Percentiles rank a stretch among this genome's conserved stretches.
Evolutionary conservation across 139 green algal species (phyloP).

Genomic region (Prasinococcaceae sp.): DNA sequence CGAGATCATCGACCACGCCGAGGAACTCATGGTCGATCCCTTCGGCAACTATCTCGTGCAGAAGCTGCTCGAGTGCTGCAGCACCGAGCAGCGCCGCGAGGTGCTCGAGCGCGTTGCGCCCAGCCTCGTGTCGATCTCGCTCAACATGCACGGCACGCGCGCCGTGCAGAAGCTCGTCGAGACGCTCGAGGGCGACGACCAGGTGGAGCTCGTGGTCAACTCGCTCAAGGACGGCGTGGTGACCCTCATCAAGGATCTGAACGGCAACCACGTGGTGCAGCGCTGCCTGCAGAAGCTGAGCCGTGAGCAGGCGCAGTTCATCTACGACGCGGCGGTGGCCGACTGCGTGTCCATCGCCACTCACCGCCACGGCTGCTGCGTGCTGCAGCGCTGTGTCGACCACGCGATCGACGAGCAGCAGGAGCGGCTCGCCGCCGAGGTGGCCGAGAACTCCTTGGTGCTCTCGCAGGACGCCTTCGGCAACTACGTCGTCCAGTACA

Average conservation of each 20-base stretch:
- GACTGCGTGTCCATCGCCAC: constrained; percentile 87
- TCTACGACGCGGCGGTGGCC: constrained; percentile 70
- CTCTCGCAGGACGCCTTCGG: constrained; percentile 70
- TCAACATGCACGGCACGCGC: constrained; percentile 79
- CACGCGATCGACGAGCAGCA: constrained; percentile 69
- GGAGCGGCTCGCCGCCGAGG: constrained; percentile 54
- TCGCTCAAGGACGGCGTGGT: constrained; percentile 73
- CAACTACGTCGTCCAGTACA: constrained; percentile 99
- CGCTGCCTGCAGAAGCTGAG: constrained; percentile 70
- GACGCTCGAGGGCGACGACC: constrained; percentile 51
- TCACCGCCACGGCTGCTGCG: constrained; percentile 96
- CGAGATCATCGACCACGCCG: constrained; percentile 61
- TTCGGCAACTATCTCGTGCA: constrained; percentile 99
- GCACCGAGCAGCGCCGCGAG: constrained; percentile 67
- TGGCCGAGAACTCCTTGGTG: constrained; percentile 63
- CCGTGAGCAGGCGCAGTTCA: constrained; percentile 53
- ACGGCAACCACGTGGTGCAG: constrained; percentile 98
- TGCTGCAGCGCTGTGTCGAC: constrained; percentile 97
- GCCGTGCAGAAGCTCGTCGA: constrained; percentile 95
- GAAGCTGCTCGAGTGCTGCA: constrained; percentile 92
- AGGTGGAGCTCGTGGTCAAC: constrained; percentile 58
- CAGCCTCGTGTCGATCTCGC: constrained; percentile 65
- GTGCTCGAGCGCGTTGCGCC: constrained; percentile 60
- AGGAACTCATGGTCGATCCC: constrained; percentile 93
- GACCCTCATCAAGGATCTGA: constrained; percentile 89